Evolutionary conservation across 2,329 filamentous ascomycete genomes (phyloP).

Genomic region (Ophiosphaerella narmari): DNA sequence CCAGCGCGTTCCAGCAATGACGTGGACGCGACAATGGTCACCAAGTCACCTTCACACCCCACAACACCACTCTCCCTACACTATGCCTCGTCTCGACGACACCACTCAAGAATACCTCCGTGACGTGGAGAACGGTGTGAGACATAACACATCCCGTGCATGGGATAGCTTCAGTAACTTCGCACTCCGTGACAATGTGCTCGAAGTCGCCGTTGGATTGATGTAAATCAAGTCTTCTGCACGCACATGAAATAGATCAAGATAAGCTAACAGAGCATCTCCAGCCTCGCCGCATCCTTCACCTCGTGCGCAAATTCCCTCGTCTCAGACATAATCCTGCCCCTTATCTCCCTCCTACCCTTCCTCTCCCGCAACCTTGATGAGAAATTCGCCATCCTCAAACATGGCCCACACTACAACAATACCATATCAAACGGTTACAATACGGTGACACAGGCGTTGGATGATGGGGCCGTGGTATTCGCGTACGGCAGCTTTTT

Average conservation of each 20-base stretch:
- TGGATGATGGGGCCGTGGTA: conserved; percentile 72
- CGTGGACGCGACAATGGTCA: not conserved
- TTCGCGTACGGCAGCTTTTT: conserved; percentile 74
- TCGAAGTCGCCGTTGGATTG: conserved; percentile 75
- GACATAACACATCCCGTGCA: conserved; percentile 54
- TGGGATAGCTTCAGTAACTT: conserved; percentile 73
- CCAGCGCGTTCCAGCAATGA: not conserved
- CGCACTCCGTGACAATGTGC: conserved; percentile 73
- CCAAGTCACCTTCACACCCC: not conserved
- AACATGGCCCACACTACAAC: conserved; percentile 57
- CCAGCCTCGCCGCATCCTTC: conserved; percentile 70
- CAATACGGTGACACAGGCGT: conserved; percentile 71
- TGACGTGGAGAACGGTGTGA: conserved; percentile 51
- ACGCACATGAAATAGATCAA: not conserved
- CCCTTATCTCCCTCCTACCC: conserved; percentile 69
- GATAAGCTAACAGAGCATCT: not conserved
- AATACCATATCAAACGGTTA: conserved; percentile 58
- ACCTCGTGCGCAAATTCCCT: conserved; percentile 73
- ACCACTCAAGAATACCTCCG: conserved; percentile 51
- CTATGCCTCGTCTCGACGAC: conserved; percentile 39
- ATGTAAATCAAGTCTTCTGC: conserved; percentile 56
- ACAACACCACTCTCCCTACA: not conserved
- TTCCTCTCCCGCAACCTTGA: conserved; percentile 73
- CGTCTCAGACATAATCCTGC: conserved; percentile 71
- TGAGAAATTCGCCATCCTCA: conserved; percentile 73